phyloP scores from a whole-genome alignment of 768 basidiomycete species.

The Kwoniella bestiolae region DNA sequence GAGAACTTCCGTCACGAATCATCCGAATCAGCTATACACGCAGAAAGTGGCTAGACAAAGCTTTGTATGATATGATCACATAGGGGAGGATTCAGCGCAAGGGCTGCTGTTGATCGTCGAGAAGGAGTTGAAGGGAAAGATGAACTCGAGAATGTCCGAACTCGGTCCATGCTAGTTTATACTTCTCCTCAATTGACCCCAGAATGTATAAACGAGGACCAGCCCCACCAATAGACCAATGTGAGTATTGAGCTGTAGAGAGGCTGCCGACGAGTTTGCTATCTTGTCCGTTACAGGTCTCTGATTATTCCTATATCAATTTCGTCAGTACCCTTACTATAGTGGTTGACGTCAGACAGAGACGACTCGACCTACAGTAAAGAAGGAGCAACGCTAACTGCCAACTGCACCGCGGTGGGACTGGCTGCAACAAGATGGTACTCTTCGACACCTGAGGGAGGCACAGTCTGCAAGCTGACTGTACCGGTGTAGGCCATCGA shows the following conservation, averaged over 20 bases:
- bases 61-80: too few relatives aligned
- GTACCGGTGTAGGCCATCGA: neutral
- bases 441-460: neutral
- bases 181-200: neutral
- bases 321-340: too few relatives aligned
- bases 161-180: neutral
- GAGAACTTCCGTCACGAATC: too few relatives aligned
- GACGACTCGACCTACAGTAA: neutral
- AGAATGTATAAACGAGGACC: neutral
- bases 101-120: too few relatives aligned
- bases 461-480: neutral
- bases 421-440: neutral
- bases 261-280: neutral
- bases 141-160: too few relatives aligned
- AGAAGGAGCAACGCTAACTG: slow-evolving; percentile 13
- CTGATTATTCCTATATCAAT: neutral
- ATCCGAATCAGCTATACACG: too few relatives aligned
- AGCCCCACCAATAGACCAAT: neutral
- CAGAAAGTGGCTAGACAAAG: too few relatives aligned
- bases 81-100: too few relatives aligned
- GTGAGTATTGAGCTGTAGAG: neutral
- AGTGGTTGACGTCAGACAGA: neutral
- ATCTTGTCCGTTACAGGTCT: slow-evolving; percentile 1
- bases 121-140: neutral
- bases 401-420: slow-evolving; percentile 1